These are phyloP conservation scores for Verticillium alfalfae DNA, from an alignment of 2,329 filamentous ascomycete species.

Conservation along the genomic window DNA sequence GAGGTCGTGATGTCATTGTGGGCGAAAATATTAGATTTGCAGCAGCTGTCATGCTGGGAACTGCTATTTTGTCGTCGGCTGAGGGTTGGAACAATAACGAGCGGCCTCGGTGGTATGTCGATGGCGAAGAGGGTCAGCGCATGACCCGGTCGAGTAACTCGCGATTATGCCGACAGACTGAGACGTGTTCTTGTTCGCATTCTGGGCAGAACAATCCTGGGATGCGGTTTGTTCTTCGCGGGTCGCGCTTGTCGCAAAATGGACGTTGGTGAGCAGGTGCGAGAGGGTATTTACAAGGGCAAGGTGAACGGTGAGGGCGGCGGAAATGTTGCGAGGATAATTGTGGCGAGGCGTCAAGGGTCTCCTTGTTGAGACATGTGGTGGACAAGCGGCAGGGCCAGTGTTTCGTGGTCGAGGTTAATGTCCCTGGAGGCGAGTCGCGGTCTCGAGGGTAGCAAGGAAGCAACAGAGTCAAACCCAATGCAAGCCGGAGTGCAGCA, in stretches of 20 bases:
- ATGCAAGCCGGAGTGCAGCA: not conserved
- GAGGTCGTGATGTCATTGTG: conserved; percentile 24
- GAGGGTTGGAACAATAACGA: not conserved
- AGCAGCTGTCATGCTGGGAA: conserved; percentile 16
- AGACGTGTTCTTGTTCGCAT: conserved; percentile 8
- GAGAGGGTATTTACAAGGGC: not conserved
- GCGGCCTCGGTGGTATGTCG: not conserved
- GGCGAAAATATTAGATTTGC: conserved; percentile 16
- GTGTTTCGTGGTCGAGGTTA: not conserved
- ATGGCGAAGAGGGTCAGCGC: conserved; percentile 1
- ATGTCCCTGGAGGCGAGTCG: not conserved
- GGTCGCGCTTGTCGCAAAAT: not conserved
- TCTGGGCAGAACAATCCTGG: conserved; percentile 8
- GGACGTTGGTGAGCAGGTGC: not conserved
- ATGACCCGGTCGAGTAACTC: conserved; percentile 2
- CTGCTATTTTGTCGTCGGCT: not conserved
- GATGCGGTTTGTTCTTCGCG: not conserved
- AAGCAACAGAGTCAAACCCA: not conserved
- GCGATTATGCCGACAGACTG: conserved; percentile 7
- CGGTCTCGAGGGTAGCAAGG: not conserved
- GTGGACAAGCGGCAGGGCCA: not conserved
- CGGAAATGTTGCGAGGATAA: not conserved
- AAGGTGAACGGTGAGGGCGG: not conserved
- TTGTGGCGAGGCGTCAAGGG: conserved; percentile 2
- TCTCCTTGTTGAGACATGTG: not conserved